These are phyloP conservation scores for Cupressus sempervirens DNA, from an alignment of 75 land plant genomes.

Conservation along the genomic window DNA sequence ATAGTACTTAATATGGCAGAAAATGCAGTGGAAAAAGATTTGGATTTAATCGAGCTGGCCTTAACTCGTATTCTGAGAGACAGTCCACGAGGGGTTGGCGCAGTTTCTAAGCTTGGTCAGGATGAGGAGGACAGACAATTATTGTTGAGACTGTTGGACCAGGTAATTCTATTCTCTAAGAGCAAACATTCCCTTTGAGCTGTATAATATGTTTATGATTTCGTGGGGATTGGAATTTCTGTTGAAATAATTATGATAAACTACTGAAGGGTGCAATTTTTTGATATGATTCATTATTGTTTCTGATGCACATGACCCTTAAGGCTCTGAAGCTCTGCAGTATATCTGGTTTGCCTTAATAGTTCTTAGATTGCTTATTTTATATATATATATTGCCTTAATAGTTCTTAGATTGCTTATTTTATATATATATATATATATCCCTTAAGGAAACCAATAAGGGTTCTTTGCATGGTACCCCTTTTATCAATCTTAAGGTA, in stretches of 20 bases:
- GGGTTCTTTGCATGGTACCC: neutral
- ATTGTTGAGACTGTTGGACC: neutral
- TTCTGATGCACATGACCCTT: neutral
- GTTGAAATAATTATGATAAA: neutral
- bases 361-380: neutral
- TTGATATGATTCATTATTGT: neutral
- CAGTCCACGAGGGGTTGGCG: neutral
- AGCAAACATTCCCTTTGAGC: neutral
- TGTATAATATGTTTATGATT: neutral
- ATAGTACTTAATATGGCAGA: neutral
- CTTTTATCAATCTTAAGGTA: neutral
- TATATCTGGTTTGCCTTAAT: neutral
- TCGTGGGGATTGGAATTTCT: neutral
- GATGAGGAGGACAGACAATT: neutral
- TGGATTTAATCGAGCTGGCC: neutral
- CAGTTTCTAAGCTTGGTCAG: neutral
- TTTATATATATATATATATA: neutral
- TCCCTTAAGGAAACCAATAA: neutral
- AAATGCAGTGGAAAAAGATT: neutral
- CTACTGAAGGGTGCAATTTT: neutral
- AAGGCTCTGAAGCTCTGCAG: neutral
- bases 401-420: neutral
- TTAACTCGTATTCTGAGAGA: neutral
- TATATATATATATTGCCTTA: neutral
- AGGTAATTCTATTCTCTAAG: neutral